phyloP scores from a whole-genome alignment of 1,139 yeast species.

The Insectozyma bohioensis region DNA sequence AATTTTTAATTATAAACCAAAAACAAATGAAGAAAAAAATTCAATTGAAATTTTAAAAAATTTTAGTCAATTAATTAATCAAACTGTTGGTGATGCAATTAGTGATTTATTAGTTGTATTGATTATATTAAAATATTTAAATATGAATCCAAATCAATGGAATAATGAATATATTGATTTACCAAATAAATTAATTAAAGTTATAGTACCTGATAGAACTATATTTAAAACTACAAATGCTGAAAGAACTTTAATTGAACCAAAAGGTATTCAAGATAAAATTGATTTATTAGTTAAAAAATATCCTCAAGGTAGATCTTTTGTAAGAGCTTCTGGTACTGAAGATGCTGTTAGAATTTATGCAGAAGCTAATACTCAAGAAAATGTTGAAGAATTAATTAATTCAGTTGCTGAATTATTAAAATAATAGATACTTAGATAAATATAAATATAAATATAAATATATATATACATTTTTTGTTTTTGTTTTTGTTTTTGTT shows the following conservation, averaged over 20 bases:
- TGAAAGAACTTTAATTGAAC: conserved; percentile 76
- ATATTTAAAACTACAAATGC: conserved; percentile 85
- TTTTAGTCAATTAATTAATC: conserved; percentile 77
- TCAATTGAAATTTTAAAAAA: conserved; percentile 55
- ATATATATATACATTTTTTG: not conserved
- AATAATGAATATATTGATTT: conserved; percentile 73
- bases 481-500: not conserved
- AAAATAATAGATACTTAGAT: conserved; percentile 22
- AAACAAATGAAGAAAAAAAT: conserved; percentile 25
- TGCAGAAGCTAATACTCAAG: conserved; percentile 72
- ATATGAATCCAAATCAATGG: conserved; percentile 69
- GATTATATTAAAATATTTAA: conserved; percentile 58
- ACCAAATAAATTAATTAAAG: conserved; percentile 83
- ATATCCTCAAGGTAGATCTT: conserved; percentile 71
- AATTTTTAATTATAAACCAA: conserved; percentile 25
- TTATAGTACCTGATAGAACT: conserved; percentile 77
- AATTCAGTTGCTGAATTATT: conserved; percentile 34
- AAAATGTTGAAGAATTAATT: conserved; percentile 34
- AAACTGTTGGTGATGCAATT: conserved; percentile 96
- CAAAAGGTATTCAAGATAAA: conserved; percentile 70
- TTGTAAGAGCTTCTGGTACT: conserved; percentile 97
- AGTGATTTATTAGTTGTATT: conserved; percentile 82
- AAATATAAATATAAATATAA: conserved; percentile 11
- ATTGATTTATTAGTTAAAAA: conserved; percentile 66
- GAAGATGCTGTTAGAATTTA: conserved; percentile 97